Base-by-base conservation (phyloP, 202 grass and related monocot genomes). In the Brachypodium distachyon region DNA sequence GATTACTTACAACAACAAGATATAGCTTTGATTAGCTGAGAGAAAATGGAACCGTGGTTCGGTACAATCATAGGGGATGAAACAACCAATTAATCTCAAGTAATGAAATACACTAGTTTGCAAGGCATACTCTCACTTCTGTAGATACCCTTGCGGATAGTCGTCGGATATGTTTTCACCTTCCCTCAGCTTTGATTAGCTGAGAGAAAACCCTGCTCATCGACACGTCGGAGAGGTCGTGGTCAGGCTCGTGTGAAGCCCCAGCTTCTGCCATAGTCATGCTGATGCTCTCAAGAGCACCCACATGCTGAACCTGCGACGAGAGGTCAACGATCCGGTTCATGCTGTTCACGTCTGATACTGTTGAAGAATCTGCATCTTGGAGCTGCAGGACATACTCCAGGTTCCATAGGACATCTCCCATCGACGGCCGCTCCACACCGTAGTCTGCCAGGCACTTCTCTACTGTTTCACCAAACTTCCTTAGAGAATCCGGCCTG, bases 391-490 rank as follows among this genome's bases (percentile, higher is more conserved):
- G 78, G 12, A 90, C 87, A 2, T 97, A 93, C 79, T 97, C 93
- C 82, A 97, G 80, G 49, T 97, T 97, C 93, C 90, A 97, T 1
- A 97, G 83, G 46, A 97, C 90, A 6, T 97, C 93, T 77, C 84
- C 87, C 82, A 97, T 97, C 1, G 87, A 76, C 0, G 93, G 93
- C 38, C 93, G 83, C 70, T 92, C 90, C 60, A 86, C 87, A 40
- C 93, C 93, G 0, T 90, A 90, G 80, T 97, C 93, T 12, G 87
- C 90, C 56, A 97, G 75, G 62, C 93, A 97, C 23, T 97, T 92
- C 77, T 97, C 87, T 4, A 97, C 87, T 0, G 82, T 97, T 76
- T 90, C 85, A 0, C 93, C 93, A 47, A 97, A 97, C 80, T 97
- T 97, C 40, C 88, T 88, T 12, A 97, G 74, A 67, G 93, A 97